These are phyloP conservation scores for Mycena amicta DNA, from an alignment of 768 basidiomycete genomes.

Conservation along the genomic window DNA sequence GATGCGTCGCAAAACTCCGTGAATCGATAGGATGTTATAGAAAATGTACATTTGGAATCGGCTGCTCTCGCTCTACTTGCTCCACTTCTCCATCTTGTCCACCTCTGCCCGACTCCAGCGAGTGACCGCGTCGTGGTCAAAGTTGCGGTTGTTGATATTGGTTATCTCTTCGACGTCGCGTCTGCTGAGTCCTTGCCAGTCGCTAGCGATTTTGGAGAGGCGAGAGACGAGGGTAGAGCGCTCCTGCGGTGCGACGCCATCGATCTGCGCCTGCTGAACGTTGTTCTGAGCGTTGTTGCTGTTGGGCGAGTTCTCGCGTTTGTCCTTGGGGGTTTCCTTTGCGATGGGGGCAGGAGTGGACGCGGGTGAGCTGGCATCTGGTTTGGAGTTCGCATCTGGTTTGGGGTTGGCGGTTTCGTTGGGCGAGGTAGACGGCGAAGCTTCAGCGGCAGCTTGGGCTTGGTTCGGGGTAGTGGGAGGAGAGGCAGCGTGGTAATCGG, in stretches of 20 bases:
- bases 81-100: conserved; percentile 9
- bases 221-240: neutral
- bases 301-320: neutral
- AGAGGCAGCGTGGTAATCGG: conserved; percentile 15
- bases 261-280: neutral
- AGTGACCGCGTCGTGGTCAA: conserved; percentile 7
- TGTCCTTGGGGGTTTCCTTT: conserved; percentile 3
- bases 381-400: neutral
- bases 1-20: no score
- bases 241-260: neutral
- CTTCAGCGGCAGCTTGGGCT: neutral
- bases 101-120: conserved; percentile 14
- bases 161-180: conserved; percentile 13
- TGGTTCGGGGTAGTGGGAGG: conserved; percentile 9
- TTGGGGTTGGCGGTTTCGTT: neutral
- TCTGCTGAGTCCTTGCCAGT: conserved; percentile 5
- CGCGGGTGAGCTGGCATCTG: neutral
- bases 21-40: no score
- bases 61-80: no score
- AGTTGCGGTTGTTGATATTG: conserved; percentile 10
- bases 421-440: neutral
- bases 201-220: neutral
- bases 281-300: neutral
- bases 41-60: no score
- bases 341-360: neutral